phyloP scores from a whole-genome alignment of 805 yeast species.

The Candida caryicola region DNA sequence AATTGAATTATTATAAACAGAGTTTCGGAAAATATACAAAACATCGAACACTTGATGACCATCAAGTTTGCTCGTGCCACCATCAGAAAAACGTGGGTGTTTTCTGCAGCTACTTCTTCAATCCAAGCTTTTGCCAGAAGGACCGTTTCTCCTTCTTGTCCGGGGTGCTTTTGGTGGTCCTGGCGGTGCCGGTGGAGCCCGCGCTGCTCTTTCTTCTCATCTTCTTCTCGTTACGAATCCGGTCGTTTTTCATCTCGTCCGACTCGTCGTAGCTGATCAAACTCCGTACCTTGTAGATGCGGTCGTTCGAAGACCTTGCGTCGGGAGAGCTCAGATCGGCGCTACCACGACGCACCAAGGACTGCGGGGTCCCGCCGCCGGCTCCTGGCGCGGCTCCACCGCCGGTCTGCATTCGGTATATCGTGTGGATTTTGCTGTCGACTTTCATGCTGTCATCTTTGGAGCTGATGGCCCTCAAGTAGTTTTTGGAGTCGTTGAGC shows the following conservation, averaged over 20 bases:
- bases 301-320: constrained; percentile 11
- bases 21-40: no score
- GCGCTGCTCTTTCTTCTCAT: constrained; percentile 9
- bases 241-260: constrained; percentile 20
- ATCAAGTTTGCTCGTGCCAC: no score
- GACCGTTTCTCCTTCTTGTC: constrained; percentile 6
- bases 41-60: no score
- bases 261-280: constrained; percentile 35
- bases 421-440: constrained; percentile 34
- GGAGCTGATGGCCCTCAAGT: constrained; percentile 21
- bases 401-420: constrained; percentile 26
- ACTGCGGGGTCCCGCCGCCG: constrained; percentile 7
- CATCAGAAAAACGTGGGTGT: no score
- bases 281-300: constrained; percentile 41
- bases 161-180: constrained; percentile 2
- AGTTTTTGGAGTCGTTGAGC: constrained; percentile 23
- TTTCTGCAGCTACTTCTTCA: constrained; percentile 13
- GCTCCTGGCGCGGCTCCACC: background rate
- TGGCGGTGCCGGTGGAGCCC: constrained; percentile 6
- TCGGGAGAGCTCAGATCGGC: constrained; percentile 9
- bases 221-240: constrained; percentile 9
- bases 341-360: constrained; percentile 7
- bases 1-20: no score
- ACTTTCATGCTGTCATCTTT: constrained; percentile 21
- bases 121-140: constrained; percentile 15